These are phyloP conservation scores for Xylaria sp. DNA, from an alignment of 2,329 filamentous ascomycete species.

Conservation along the genomic window DNA sequence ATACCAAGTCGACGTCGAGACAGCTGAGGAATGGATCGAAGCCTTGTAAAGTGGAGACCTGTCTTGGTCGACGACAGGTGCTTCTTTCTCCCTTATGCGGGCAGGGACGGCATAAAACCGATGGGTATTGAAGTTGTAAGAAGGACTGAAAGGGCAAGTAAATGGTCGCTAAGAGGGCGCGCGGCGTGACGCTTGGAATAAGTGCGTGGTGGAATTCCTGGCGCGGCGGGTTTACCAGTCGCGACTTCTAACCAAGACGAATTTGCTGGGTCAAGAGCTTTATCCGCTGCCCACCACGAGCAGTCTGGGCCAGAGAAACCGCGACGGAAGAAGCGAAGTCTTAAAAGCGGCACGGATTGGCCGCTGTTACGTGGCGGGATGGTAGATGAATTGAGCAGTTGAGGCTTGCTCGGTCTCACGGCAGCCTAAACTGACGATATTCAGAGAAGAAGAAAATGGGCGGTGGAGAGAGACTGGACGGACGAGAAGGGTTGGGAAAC, in stretches of 20 bases:
- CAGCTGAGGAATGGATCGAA: background rate
- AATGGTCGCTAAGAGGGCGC: no score
- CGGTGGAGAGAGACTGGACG: slow-evolving; percentile 31
- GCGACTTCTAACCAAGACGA: background rate
- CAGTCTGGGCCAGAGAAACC: background rate
- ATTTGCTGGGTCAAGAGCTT: background rate
- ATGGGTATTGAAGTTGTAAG: background rate
- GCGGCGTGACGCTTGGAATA: background rate
- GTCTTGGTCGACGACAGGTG: slow-evolving; percentile 1
- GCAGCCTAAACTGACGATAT: background rate
- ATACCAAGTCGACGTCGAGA: slow-evolving; percentile 4
- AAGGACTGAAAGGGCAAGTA: no score
- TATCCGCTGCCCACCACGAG: background rate
- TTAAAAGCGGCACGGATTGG: background rate
- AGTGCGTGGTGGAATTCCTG: background rate
- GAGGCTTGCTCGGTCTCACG: background rate
- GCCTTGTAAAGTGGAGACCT: slow-evolving; percentile 10
- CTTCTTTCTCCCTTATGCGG: slow-evolving; percentile 2
- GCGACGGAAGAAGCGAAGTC: background rate
- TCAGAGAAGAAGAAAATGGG: slow-evolving; percentile 1
- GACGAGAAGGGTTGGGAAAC: slow-evolving; percentile 36
- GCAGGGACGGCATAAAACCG: slow-evolving; percentile 7
- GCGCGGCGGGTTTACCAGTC: background rate
- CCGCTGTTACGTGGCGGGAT: background rate
- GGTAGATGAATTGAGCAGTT: background rate